phyloP scores from a whole-genome alignment of 179 eudicot genomes.

The Spinacia oleracea region DNA sequence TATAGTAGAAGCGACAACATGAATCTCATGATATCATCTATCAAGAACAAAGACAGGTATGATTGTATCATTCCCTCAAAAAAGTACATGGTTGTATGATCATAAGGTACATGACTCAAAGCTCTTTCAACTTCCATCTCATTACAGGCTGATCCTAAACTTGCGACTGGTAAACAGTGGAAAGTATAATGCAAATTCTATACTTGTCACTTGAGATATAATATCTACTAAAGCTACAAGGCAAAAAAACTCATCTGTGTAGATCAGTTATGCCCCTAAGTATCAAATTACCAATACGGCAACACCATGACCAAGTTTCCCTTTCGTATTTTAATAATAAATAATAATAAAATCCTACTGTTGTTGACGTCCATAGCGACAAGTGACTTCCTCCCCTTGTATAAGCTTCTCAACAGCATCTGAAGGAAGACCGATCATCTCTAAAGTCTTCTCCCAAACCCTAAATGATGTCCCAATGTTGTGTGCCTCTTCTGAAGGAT shows the following conservation, averaged over 20 bases:
- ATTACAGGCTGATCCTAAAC: neutral
- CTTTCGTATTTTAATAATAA: neutral
- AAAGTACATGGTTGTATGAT: neutral
- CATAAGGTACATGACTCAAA: neutral
- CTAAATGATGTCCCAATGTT: conserved; percentile 53
- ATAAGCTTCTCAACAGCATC: conserved; percentile 81
- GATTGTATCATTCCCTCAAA: too few species aligned
- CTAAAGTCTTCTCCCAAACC: conserved; percentile 92
- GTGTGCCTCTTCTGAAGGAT: conserved; percentile 93
- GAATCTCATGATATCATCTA: too few species aligned
- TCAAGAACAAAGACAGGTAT: neutral
- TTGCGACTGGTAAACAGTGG: neutral
- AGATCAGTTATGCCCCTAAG: neutral
- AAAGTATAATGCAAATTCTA: neutral
- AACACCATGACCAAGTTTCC: neutral
- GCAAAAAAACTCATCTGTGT: neutral
- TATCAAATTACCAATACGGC: neutral
- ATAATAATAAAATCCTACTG: neutral
- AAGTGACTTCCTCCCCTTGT: conserved; percentile 69
- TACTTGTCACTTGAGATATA: neutral
- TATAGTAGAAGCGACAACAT: too few species aligned
- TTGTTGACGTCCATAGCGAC: conserved; percentile 53
- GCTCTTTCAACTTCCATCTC: neutral
- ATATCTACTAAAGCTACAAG: neutral
- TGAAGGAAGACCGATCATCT: conserved; percentile 72